phyloP scores from a whole-genome alignment of 805 yeast genomes.

The Komagataella phaffii region DNA sequence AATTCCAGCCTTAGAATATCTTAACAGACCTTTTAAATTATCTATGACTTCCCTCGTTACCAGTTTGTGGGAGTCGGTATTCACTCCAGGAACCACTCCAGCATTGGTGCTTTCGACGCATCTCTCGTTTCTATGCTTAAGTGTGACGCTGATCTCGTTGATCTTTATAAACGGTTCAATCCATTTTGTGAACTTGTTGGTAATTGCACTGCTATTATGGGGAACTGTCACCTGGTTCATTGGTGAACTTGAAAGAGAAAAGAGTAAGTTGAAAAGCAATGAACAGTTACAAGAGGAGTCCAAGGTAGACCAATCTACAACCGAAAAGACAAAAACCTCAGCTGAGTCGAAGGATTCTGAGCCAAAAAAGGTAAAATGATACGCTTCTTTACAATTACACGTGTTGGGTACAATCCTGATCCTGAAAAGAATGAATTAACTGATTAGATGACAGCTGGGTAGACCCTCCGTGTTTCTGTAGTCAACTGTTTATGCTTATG shows the following conservation, averaged over 20 bases:
- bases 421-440: not conserved
- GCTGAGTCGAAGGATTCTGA: constrained; percentile 3
- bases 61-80: constrained; percentile 82
- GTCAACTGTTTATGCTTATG: not conserved
- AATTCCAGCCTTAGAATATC: not conserved
- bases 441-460: not conserved
- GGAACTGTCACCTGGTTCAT: constrained; percentile 82
- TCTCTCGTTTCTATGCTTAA: constrained; percentile 56
- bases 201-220: constrained; percentile 45
- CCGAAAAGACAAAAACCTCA: constrained; percentile 8
- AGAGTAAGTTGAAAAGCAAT: constrained; percentile 26
- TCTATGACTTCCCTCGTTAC: constrained; percentile 28
- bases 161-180: constrained; percentile 47
- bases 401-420: not conserved
- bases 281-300: constrained; percentile 22
- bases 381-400: not conserved
- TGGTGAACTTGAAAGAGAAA: constrained; percentile 39
- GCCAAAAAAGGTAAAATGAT: not conserved
- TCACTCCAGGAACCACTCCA: constrained; percentile 89
- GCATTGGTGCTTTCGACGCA: constrained; percentile 86
- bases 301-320: constrained; percentile 3
- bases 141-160: constrained; percentile 41
- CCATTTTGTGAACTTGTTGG: constrained; percentile 45
- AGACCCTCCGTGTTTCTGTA: not conserved
- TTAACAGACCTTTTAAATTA: not conserved